These are phyloP conservation scores for Chlamydomonas urium DNA, from an alignment of 139 green algal species.

Conservation along the genomic window DNA sequence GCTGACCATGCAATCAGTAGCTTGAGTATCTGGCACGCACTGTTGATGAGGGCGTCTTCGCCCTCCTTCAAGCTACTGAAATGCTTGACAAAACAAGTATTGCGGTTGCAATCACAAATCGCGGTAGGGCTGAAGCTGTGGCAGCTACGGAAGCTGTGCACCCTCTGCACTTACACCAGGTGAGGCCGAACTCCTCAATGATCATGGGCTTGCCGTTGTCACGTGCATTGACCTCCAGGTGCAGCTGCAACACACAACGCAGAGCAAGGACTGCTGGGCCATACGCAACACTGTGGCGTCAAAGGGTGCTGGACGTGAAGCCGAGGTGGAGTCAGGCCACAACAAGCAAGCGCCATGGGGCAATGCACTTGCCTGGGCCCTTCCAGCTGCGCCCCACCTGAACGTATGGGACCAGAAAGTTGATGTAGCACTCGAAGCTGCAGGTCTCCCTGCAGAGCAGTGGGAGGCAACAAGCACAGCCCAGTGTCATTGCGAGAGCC, in stretches of 20 bases:
- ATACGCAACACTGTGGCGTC: not conserved
- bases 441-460: too few relatives aligned
- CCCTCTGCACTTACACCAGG: slow-evolving; percentile 24
- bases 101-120: too few relatives aligned
- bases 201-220: slow-evolving; percentile 23
- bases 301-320: not conserved
- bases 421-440: slow-evolving; percentile 18
- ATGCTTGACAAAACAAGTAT: too few relatives aligned
- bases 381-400: not conserved
- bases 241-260: not conserved
- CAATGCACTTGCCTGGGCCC: not conserved
- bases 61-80: too few relatives aligned
- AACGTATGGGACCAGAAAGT: slow-evolving; percentile 9
- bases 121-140: too few relatives aligned
- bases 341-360: not conserved
- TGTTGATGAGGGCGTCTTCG: too few relatives aligned
- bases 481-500: too few relatives aligned
- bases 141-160: too few relatives aligned
- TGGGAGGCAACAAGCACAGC: too few relatives aligned
- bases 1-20: too few relatives aligned
- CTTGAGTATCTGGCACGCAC: too few relatives aligned
- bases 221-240: not conserved
- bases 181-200: slow-evolving; percentile 38
- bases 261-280: not conserved
- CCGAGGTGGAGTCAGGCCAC: not conserved